Evolutionary conservation across 2,329 filamentous ascomycete genomes (phyloP), one percentile per base, ranked within the genome.

Genomic region (Cryoendolithus antarcticus): DNA sequence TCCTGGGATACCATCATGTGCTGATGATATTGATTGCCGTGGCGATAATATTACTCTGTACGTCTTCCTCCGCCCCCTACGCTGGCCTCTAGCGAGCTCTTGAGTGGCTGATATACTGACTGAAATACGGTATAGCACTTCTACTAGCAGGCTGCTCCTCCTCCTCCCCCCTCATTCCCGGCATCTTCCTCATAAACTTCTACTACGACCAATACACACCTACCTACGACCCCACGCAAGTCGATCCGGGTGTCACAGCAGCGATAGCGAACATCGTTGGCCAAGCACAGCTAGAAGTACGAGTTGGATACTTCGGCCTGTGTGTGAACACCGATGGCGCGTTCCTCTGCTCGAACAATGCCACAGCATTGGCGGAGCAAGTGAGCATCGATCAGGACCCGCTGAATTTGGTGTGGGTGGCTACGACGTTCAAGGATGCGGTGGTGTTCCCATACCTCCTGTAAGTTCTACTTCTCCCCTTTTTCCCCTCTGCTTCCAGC

Each of bases 391-490:
- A 95, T 56, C 84, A 95, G 62, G 91, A 98, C 65, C 91, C 91
- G 30, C 70, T 98, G 56, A 98, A 98, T 62, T 68, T 98, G 55
- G 88, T 98, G 54, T 98, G 89, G 91, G 76, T 98, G 40, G 89
- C 91, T 15, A 80, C 82, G 52, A 93, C 93, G 49, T 98, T 98
- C 68, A 96, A 96, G 63, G 86, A 96, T 62, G 89, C 88, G 65
- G 91, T 98, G 59, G 89, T 98, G 33, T 98, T 98, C 60, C 91
- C 91, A 7, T 98, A 96, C 58, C 68, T 98, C 12, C 80, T 98
- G 82, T 91, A 62, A 69, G 83, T 50, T 6, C 13, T 33, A 27
- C 24, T 8, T 8, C 24, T 27, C 15, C 15, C 5, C 15, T 19
- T 3, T 19, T 19, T 27, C 15, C 34, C 11, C 10, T 8, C 27